These are phyloP conservation scores for Chlamydomonas applanata DNA, from an alignment of 139 green algal genomes.

Conservation along the genomic window DNA sequence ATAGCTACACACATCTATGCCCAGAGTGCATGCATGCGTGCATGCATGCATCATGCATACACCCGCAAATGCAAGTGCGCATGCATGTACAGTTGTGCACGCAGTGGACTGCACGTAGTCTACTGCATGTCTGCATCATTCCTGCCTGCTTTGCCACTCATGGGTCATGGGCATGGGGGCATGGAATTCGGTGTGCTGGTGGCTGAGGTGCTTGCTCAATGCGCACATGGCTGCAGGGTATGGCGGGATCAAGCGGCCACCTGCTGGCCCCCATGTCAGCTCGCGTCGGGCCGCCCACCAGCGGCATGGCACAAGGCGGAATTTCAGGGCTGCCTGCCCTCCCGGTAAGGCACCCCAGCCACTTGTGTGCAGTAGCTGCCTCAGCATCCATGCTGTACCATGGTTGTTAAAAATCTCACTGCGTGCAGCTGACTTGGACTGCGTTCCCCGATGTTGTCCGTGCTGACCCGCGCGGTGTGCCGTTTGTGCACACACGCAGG, in stretches of 20 bases:
- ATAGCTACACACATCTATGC: too few species aligned
- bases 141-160: too few species aligned
- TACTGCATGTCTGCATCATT: too few species aligned
- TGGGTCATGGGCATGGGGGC: too few species aligned
- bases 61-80: too few species aligned
- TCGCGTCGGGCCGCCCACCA: not conserved
- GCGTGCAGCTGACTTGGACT: not conserved
- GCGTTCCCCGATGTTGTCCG: not conserved
- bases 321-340: not conserved
- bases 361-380: not conserved
- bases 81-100: too few species aligned
- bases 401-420: too few species aligned
- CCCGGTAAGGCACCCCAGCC: not conserved
- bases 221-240: not conserved
- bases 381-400: not conserved
- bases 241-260: not conserved
- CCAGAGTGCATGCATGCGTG: too few species aligned
- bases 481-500: not conserved
- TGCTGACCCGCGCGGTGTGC: not conserved
- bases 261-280: not conserved
- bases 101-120: too few species aligned
- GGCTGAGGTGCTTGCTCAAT: not conserved
- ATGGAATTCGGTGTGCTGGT: slow-evolving; percentile 10
- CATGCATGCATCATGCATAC: too few species aligned
- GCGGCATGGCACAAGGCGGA: not conserved